Evolutionary conservation across 345 rosid genomes (phyloP).

Genomic region (Reutealis trisperma): DNA sequence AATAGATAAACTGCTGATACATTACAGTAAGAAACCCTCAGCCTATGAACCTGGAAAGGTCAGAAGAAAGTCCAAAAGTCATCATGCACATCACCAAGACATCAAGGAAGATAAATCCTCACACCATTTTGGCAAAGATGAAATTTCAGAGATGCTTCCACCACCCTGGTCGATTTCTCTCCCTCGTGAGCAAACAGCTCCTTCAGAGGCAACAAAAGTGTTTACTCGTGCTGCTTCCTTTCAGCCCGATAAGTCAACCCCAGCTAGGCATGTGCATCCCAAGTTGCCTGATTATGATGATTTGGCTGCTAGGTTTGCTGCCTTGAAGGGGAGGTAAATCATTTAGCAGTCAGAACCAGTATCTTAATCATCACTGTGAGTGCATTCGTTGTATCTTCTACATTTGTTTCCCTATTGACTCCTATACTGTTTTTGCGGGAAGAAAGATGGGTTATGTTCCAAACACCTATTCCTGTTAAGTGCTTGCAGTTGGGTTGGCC

Average conservation of each 20-base stretch:
- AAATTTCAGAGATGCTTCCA: conserved; percentile 30
- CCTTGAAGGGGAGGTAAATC: conserved; percentile 68
- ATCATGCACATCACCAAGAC: conserved; percentile 35
- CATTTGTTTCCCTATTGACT: conserved; percentile 9
- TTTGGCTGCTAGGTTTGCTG: conserved; percentile 86
- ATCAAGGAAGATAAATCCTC: conserved; percentile 31
- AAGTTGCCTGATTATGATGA: conserved; percentile 92
- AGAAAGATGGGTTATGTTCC: neutral
- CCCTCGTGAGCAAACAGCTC: conserved; percentile 53
- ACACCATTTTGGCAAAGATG: conserved; percentile 28
- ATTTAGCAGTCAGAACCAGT: conserved; percentile 1
- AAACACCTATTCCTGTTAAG: neutral
- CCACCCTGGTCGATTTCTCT: conserved; percentile 70
- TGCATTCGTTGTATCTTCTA: neutral
- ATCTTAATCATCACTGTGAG: neutral
- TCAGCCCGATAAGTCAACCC: conserved; percentile 62
- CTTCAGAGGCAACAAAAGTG: conserved; percentile 48
- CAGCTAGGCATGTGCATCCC: conserved; percentile 88
- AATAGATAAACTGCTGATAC: conserved; percentile 81
- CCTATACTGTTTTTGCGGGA: neutral
- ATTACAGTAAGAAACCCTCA: conserved; percentile 82
- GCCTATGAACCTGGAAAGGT: conserved; percentile 44
- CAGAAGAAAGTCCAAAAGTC: conserved; percentile 59
- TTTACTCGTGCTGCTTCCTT: conserved; percentile 71
- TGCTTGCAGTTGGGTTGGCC: conserved; percentile 8